Evolutionary conservation across 1,284 basidiomycete genomes (phyloP).

Genomic region (Cutaneotrichosporon sp.): DNA sequence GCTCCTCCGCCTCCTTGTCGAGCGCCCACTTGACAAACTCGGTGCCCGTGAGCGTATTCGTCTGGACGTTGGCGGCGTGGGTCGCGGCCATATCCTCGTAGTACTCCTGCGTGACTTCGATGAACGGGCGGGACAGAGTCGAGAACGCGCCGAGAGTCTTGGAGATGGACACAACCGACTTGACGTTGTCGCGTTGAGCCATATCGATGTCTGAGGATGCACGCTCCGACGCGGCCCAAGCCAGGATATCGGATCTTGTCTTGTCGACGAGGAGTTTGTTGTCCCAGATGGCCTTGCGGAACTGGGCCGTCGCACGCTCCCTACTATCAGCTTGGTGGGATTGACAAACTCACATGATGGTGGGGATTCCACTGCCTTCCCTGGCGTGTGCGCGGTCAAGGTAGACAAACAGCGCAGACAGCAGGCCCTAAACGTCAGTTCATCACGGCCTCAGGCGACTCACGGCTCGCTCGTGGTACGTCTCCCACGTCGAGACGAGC

Average conservation of each 20-base stretch:
- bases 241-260: conserved; percentile 59
- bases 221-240: conserved; percentile 65
- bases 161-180: conserved; percentile 23
- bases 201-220: conserved; percentile 22
- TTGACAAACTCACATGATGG: conserved; percentile 35
- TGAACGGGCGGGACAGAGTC: conserved; percentile 30
- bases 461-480: conserved; percentile 34
- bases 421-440: conserved; percentile 33
- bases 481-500: conserved; percentile 33
- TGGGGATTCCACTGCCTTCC: conserved; percentile 29
- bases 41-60: conserved; percentile 24
- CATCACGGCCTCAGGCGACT: conserved; percentile 16
- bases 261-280: conserved; percentile 57
- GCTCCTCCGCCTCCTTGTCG: conserved; percentile 37
- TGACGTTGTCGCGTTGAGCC: not conserved
- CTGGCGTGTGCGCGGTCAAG: conserved; percentile 47
- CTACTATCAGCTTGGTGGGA: conserved; percentile 12
- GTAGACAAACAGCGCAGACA: conserved; percentile 49
- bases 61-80: conserved; percentile 25
- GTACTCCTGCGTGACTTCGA: conserved; percentile 27
- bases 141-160: conserved; percentile 27
- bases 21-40: conserved; percentile 42
- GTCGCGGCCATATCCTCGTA: conserved; percentile 25
- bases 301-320: conserved; percentile 56
- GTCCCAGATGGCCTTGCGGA: conserved; percentile 60